phyloP scores from a whole-genome alignment of 1,139 yeast species.

The Diutina mesorugosa region DNA sequence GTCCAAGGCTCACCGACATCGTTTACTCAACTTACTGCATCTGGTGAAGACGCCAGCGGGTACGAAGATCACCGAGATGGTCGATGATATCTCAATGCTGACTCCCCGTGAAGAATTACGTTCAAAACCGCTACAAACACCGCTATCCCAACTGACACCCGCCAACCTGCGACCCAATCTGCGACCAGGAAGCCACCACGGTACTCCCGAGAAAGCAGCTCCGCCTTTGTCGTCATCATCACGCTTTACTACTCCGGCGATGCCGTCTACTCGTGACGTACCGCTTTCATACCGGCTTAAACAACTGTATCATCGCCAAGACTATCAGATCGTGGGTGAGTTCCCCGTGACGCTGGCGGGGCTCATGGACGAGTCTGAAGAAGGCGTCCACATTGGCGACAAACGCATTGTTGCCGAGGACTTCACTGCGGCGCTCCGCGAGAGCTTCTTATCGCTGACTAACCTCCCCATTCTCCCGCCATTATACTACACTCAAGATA shows the following conservation, averaged over 20 bases:
- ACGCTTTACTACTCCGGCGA: neutral
- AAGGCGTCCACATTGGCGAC: constrained; percentile 25
- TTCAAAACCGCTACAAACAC: neutral
- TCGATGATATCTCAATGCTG: neutral
- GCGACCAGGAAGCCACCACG: neutral
- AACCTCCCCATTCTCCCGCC: neutral
- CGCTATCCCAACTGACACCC: neutral
- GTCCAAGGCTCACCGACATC: neutral
- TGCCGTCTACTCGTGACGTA: neutral
- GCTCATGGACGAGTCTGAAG: constrained; percentile 21
- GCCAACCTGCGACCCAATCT: neutral
- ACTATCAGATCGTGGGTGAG: constrained; percentile 21
- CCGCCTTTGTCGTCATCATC: neutral
- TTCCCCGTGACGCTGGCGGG: constrained; percentile 25
- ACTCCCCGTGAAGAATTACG: neutral
- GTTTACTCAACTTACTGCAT: neutral
- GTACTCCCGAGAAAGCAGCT: neutral
- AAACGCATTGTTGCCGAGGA: constrained; percentile 14
- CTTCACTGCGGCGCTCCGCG: neutral
- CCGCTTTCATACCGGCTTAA: neutral
- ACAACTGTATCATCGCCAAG: neutral
- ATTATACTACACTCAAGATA: neutral
- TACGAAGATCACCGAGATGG: neutral
- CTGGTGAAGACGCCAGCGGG: constrained; percentile 1
- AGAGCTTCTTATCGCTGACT: neutral